Base-by-base conservation (phyloP, 1,284 basidiomycete species). In the Testicularia cyperi region DNA sequence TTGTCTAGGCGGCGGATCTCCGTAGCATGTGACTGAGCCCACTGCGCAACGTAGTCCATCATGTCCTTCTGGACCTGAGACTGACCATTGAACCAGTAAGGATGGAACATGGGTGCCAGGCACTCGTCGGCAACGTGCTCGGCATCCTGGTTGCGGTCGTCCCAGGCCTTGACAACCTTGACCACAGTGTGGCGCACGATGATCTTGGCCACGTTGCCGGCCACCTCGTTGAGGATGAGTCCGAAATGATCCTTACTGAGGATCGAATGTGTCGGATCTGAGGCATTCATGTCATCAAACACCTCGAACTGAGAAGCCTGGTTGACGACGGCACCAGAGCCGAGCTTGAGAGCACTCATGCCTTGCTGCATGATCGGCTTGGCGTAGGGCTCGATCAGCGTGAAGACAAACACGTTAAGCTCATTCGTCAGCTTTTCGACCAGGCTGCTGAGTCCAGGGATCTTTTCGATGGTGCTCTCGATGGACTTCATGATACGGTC, bases 401-500 rank as follows among this genome's bases (percentile, higher is more conserved):
- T 70, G 27, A 77, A 77, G 16, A 71, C 45, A 31, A 65, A 62
- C 43, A 44, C 34, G 33, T 25, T 68, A 15, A 55, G 27, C 38
- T 84, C 84, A 68, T 91, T 88, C 70, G 81, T 84, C 39, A 95
- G 79, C 78, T 89, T 92, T 64, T 92, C 89, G 35, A 92, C 83
- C 40, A 94, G 77, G 0, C 85, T 34, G 26, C 48, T 65, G n/a
- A 83, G 77, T 13, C 82, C 82, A 0, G 82, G 82, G 35, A 88
- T 81, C 58, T 65, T 66, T 24, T 71, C 88, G 54, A 95, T 91
- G 0, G 86, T 92, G 64, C 82, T 84, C 71, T 86, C 85, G 44
- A 96, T 90, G 75, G 85, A 86, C 82, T 92, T 94, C 75, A 85
- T 84, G 58, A 77, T 70, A 29, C 83, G 83, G 78, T 96, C 92